Percentiles rank a stretch among this genome's conserved stretches.
Conservation (phyloP, 257 asterid species). For the Solanum dulcamara region DNA sequence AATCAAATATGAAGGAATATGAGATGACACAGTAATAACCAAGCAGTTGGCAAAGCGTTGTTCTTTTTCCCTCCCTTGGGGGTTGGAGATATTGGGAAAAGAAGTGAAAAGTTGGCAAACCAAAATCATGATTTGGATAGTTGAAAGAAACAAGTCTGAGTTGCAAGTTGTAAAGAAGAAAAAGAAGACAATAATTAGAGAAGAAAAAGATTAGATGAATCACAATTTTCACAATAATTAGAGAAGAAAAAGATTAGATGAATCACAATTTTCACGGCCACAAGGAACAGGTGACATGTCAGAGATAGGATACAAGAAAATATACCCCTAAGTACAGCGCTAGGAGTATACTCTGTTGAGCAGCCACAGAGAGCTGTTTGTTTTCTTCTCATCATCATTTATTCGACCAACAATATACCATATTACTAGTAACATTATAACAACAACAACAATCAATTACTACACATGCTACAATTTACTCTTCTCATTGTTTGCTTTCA, state of each 20-base stretch:
- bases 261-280: not conserved
- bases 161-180: slow-evolving; percentile 17
- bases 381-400: slow-evolving; percentile 3
- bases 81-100: not conserved
- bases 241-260: not conserved
- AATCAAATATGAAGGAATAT: not conserved
- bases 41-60: not conserved
- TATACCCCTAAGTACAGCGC: too few relatives aligned
- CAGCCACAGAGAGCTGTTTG: not conserved
- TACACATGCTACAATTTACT: not conserved
- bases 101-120: not conserved
- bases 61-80: not conserved
- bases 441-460: not conserved
- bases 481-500: not conserved
- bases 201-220: too few relatives aligned
- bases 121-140: slow-evolving; percentile 8
- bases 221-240: too few relatives aligned
- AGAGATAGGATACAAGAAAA: slow-evolving; percentile 2
- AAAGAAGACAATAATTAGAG: not conserved
- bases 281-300: not conserved
- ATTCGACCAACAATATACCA: not conserved
- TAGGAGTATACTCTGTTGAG: not conserved
- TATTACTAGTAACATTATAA: not conserved
- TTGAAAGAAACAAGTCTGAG: slow-evolving; percentile 20
- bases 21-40: not conserved